phyloP scores from a whole-genome alignment of 495 filamentous ascomycete genomes.

The Neurospora sp. region DNA sequence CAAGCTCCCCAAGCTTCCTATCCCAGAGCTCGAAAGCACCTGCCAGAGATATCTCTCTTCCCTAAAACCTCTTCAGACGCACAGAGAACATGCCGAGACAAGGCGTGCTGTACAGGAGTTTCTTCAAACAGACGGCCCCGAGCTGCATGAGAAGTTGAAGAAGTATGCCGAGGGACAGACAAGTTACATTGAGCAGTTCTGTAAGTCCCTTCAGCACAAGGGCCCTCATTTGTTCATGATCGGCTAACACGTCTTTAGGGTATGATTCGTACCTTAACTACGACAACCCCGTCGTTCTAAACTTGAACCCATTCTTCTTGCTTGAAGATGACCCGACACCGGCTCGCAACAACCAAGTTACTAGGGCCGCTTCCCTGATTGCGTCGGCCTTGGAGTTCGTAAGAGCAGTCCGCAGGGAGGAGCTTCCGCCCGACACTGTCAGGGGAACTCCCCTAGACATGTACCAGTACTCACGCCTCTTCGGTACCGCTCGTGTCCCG shows the following conservation, averaged over 20 bases:
- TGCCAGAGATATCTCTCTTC: slow-evolving; percentile 71
- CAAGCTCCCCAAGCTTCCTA: slow-evolving; percentile 80
- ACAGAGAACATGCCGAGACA: slow-evolving; percentile 76
- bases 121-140: slow-evolving; percentile 69
- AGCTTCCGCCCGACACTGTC: slow-evolving; percentile 82
- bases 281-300: slow-evolving; percentile 94
- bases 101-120: slow-evolving; percentile 76
- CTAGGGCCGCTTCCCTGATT: slow-evolving; percentile 82
- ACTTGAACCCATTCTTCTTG: slow-evolving; percentile 96
- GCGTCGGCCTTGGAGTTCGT: slow-evolving; percentile 89
- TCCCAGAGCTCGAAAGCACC: slow-evolving; percentile 79
- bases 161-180: slow-evolving; percentile 88
- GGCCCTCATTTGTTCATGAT: too few species aligned
- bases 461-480: slow-evolving; percentile 95
- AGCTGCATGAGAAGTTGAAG: slow-evolving; percentile 80
- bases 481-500: slow-evolving; percentile 89
- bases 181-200: slow-evolving; percentile 98
- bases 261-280: slow-evolving; percentile 98
- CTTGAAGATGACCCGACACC: slow-evolving; percentile 97
- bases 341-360: slow-evolving; percentile 91
- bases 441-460: slow-evolving; percentile 80
- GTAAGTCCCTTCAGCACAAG: slow-evolving; percentile 48
- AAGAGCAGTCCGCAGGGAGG: slow-evolving; percentile 83
- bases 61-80: slow-evolving; percentile 71
- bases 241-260: slow-evolving; percentile 44